Evolutionary conservation across 495 filamentous ascomycete species (phyloP).

Genomic region (Aspergillus nanangensis): DNA sequence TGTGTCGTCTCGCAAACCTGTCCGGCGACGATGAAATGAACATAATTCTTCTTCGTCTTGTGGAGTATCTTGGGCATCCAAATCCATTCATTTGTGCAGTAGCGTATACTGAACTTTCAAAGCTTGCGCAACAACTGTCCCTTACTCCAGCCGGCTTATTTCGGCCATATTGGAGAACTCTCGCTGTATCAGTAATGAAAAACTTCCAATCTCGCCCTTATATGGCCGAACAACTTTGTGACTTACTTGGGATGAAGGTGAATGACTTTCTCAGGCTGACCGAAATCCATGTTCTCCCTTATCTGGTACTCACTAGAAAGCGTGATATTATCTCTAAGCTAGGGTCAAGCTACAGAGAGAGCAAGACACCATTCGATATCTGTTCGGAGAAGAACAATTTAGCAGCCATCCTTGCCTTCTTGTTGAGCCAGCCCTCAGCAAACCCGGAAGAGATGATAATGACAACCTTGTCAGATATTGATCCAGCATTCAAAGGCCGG

Average conservation of each 20-base stretch:
- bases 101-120: constrained; percentile 71
- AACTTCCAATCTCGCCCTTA: constrained; percentile 76
- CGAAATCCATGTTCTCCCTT: constrained; percentile 80
- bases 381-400: constrained; percentile 67
- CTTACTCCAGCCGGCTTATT: constrained; percentile 63
- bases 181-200: constrained; percentile 75
- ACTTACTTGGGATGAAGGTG: constrained; percentile 69
- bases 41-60: constrained; percentile 72
- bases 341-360: constrained; percentile 63
- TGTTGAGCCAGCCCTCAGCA: constrained; percentile 65
- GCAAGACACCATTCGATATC: constrained; percentile 51
- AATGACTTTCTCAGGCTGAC: constrained; percentile 67
- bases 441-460: constrained; percentile 67
- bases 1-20: constrained; percentile 71
- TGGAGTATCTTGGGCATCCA: constrained; percentile 81
- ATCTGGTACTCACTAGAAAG: constrained; percentile 73
- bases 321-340: constrained; percentile 76
- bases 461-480: constrained; percentile 59
- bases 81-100: constrained; percentile 74
- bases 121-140: constrained; percentile 59
- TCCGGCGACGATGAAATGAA: constrained; percentile 76
- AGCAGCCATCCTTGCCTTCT: constrained; percentile 69
- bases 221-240: constrained; percentile 73
- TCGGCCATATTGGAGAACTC: constrained; percentile 78
- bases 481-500: constrained; percentile 60